These are phyloP conservation scores for Pisolithus marmoratus DNA, from an alignment of 768 basidiomycete species.

Conservation along the genomic window DNA sequence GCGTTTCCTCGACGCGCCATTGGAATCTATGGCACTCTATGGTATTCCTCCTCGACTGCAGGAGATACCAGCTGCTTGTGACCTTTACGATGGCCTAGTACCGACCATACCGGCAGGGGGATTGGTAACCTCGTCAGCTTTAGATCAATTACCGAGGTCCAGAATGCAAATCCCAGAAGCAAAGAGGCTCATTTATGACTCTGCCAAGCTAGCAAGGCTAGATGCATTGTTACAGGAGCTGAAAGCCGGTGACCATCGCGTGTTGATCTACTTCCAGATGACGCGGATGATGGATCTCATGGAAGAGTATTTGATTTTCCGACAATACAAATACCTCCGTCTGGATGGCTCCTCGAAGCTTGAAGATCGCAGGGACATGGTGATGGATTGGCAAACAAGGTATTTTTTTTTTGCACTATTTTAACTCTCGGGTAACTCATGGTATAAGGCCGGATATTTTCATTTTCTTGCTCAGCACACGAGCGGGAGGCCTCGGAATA, in stretches of 20 bases:
- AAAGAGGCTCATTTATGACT: slow-evolving; percentile 92
- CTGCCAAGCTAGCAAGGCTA: slow-evolving; percentile 89
- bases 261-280: slow-evolving; percentile 99
- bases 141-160: slow-evolving; percentile 71
- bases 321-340: slow-evolving; percentile 92
- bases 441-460: slow-evolving; percentile 73
- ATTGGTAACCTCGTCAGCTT: slow-evolving; percentile 58
- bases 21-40: slow-evolving; percentile 73
- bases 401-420: slow-evolving; percentile 31
- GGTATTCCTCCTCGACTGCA: slow-evolving; percentile 68
- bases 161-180: slow-evolving; percentile 92
- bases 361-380: slow-evolving; percentile 97
- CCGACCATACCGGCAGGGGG: slow-evolving; percentile 65
- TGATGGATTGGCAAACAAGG: slow-evolving; percentile 98
- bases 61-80: slow-evolving; percentile 51
- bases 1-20: slow-evolving; percentile 56
- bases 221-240: slow-evolving; percentile 88
- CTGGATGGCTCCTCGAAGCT: slow-evolving; percentile 92
- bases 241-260: slow-evolving; percentile 88
- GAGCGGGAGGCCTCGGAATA: slow-evolving; percentile 95
- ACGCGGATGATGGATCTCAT: slow-evolving; percentile 99
- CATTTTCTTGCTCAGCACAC: slow-evolving; percentile 87
- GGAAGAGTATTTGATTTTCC: slow-evolving; percentile 96
- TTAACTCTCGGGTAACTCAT: not conserved
- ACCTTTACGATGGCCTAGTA: slow-evolving; percentile 40